Evolutionary conservation across 2,329 filamentous ascomycete species (phyloP).

Genomic region (Pestalotiopsis sp.): DNA sequence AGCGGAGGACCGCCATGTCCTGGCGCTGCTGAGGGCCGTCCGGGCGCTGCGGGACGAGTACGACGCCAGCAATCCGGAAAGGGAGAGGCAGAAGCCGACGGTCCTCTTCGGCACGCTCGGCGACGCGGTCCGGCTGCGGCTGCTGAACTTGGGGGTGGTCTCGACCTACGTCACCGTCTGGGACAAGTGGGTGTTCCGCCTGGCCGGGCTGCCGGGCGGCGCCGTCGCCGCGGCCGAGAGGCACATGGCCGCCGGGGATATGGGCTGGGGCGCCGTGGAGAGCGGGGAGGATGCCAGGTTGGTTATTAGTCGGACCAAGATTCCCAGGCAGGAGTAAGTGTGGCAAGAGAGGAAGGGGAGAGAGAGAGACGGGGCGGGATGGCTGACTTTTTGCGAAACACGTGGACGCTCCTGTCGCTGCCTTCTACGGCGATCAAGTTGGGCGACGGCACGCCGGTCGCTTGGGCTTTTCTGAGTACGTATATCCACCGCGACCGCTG

Average conservation of each 20-base stretch:
- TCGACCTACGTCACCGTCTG: slow-evolving; percentile 33
- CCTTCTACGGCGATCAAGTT: slow-evolving; percentile 49
- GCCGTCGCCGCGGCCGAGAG: slow-evolving; percentile 13
- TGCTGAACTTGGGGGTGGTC: slow-evolving; percentile 30
- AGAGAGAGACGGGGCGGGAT: too few relatives aligned
- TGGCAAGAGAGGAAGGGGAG: too few relatives aligned
- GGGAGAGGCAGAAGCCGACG: slow-evolving; percentile 15
- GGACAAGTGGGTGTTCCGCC: slow-evolving; percentile 60
- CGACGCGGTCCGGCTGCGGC: slow-evolving; percentile 30
- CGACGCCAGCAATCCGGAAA: slow-evolving; percentile 27
- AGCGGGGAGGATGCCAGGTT: slow-evolving; percentile 52
- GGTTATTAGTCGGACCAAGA: slow-evolving; percentile 54
- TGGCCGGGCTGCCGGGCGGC: slow-evolving; percentile 42
- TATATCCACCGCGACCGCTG: slow-evolving; percentile 11
- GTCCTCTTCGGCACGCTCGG: slow-evolving; percentile 43
- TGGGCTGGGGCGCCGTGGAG: slow-evolving; percentile 55
- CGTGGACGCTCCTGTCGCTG: slow-evolving; percentile 41
- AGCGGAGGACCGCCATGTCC: not conserved
- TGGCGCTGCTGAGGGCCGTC: slow-evolving; percentile 20
- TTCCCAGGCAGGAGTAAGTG: slow-evolving; percentile 57
- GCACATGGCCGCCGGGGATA: slow-evolving; percentile 39
- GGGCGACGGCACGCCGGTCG: slow-evolving; percentile 49
- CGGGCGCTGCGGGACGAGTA: slow-evolving; percentile 23
- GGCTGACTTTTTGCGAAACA: slow-evolving; percentile 18
- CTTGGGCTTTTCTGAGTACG: slow-evolving; percentile 63